Evolutionary conservation across 345 rosid genomes (phyloP), one percentile per base, ranked within the genome.

Genomic region (Erodium maritimum): DNA sequence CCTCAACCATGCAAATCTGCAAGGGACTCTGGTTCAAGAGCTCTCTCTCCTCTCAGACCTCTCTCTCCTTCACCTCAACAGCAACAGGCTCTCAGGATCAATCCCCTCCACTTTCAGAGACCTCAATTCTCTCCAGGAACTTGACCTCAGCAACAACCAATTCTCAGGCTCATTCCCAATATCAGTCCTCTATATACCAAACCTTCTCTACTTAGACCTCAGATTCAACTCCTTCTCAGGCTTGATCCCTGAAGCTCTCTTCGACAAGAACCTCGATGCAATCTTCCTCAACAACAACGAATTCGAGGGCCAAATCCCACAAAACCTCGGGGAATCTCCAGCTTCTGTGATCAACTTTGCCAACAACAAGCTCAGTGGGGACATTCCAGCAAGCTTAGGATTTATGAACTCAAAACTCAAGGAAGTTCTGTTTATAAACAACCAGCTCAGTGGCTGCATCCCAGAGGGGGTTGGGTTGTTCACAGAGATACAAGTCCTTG

Each of bases 261-360:
- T 88, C 80, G 63, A 77, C 72, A 75, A 69, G 76, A 69, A 57
- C 54, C 79, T 88, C 17, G 98, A 88, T 61, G 98, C 96, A 5
- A 77, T 91, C 67, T 65, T 91, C 22, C 81, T 91, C 65, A 91
- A 91, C 70, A 77, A 91, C 55, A 86, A 91, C 68, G 72, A 75
- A 33, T 88, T 91, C 67, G 71, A 54, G 12, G 88, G 95, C 2
- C 76, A 82, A 55, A 69, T 91, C 57, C 96, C 96, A 0, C 57
- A 75, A 51, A 80, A 74, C 46, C 69, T 91, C 46, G 95, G 93
- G 0, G 80, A 71, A 55, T 88, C 96, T 5, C 95, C 85, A 17
- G 95, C 98, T 66, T 86, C 96, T 0, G 96, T 91, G 51, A 84
- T 88, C 19, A 91, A 91, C 66, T 71, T 91, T 58, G 95, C 96